These are phyloP conservation scores for Yarrowia keelungensis DNA, from an alignment of 805 yeast genomes.

Conservation along the genomic window DNA sequence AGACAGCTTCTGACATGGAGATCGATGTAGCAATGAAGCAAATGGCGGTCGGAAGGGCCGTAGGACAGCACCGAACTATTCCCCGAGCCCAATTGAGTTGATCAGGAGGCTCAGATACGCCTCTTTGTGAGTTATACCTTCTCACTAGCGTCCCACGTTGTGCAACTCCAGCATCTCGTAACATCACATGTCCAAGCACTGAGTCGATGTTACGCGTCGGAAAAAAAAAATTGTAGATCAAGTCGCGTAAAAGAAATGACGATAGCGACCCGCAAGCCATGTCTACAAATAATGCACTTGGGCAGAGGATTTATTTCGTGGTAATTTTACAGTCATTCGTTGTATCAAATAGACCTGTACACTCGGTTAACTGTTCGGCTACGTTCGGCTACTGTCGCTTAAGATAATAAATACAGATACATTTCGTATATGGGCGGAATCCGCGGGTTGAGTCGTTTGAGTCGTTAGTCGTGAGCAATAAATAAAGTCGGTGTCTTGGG, in stretches of 20 bases:
- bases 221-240: no score
- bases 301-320: no score
- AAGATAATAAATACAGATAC: conserved; percentile 23
- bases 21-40: neutral
- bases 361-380: neutral
- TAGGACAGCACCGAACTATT: no score
- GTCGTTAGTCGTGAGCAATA: conserved; percentile 39
- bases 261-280: no score
- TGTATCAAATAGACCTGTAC: neutral
- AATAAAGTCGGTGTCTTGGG: conserved; percentile 23
- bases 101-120: no score
- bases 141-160: neutral
- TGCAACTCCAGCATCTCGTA: neutral
- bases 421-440: conserved; percentile 22
- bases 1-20: neutral
- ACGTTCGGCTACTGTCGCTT: no score
- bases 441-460: conserved; percentile 13
- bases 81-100: conserved; percentile 3
- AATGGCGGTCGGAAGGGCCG: no score
- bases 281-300: no score
- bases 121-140: no score
- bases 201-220: neutral
- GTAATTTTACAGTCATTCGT: no score
- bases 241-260: no score
- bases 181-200: conserved; percentile 10